Conservation (phyloP, 768 basidiomycete genomes). For the Boletus edulis region DNA sequence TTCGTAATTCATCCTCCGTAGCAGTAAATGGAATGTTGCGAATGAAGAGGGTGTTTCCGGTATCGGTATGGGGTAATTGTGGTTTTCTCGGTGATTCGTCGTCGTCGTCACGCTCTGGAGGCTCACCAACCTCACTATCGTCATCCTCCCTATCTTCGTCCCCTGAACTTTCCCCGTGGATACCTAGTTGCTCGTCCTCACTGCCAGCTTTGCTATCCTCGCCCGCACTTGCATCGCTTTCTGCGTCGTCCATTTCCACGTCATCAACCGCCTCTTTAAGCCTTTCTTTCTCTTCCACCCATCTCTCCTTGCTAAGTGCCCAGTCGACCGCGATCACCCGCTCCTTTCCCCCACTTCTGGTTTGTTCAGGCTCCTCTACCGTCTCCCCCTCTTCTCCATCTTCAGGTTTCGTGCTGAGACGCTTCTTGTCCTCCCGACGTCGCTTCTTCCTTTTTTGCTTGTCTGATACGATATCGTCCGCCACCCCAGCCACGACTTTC, state of each 20-base stretch:
- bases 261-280: conserved; percentile 34
- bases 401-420: conserved; percentile 27
- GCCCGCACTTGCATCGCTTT: conserved; percentile 16
- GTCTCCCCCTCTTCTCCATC: conserved; percentile 37
- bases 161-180: conserved; percentile 34
- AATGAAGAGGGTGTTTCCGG: conserved; percentile 90
- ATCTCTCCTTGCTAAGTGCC: conserved; percentile 92
- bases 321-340: conserved; percentile 91
- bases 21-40: conserved; percentile 91
- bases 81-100: conserved; percentile 55
- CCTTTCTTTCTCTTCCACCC: conserved; percentile 76
- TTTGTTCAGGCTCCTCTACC: conserved; percentile 33
- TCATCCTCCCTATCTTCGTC: conserved; percentile 30
- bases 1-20: conserved; percentile 89
- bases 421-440: conserved; percentile 49
- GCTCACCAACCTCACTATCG: conserved; percentile 22
- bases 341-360: conserved; percentile 40
- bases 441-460: conserved; percentile 71
- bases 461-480: conserved; percentile 50
- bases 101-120: conserved; percentile 5
- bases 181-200: conserved; percentile 43
- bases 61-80: conserved; percentile 76
- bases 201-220: conserved; percentile 35
- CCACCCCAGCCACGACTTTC: conserved; percentile 61
- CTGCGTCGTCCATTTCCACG: conserved; percentile 32